Percentiles rank a stretch among this genome's conserved stretches.
Evolutionary conservation across 768 basidiomycete genomes (phyloP).

Genomic region (Tricholoma furcatifolium): DNA sequence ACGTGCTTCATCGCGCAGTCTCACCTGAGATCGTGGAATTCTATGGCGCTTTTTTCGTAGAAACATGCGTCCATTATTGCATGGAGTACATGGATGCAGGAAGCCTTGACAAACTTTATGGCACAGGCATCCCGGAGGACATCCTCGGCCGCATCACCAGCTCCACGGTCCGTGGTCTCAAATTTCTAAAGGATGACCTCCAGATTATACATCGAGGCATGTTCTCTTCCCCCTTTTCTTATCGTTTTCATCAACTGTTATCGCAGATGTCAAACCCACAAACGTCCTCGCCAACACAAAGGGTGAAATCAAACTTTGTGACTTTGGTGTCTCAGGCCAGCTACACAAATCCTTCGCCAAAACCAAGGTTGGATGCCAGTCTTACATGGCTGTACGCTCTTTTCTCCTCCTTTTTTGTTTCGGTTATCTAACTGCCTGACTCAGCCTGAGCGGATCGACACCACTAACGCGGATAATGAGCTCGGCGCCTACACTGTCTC

Average conservation of each 20-base stretch:
- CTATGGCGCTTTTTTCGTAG: conserved; percentile 98
- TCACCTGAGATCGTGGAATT: conserved; percentile 96
- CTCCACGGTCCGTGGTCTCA: conserved; percentile 84
- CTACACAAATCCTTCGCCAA: conserved; percentile 95
- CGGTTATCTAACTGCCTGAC: conserved; percentile 1
- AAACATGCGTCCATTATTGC: conserved; percentile 99
- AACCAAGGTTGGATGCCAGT: conserved; percentile 98
- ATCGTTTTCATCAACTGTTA: conserved; percentile 6
- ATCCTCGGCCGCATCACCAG: conserved; percentile 81
- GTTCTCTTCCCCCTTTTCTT: conserved; percentile 2
- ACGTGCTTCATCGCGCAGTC: conserved; percentile 92
- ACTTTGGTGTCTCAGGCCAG: conserved; percentile 99
- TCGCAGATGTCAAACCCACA: conserved; percentile 85
- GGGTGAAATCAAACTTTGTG: conserved; percentile 92
- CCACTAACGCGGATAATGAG: conserved; percentile 89
- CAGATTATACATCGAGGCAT: conserved; percentile 68
- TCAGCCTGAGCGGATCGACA: conserved; percentile 95
- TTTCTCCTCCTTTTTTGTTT: conserved; percentile 1
- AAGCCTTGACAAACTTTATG: conserved; percentile 81
- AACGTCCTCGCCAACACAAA: conserved; percentile 88
- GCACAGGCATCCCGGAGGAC: conserved; percentile 66
- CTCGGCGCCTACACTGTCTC: conserved; percentile 92
- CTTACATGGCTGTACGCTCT: conserved; percentile 90
- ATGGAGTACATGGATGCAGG: conserved; percentile 99
- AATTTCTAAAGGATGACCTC: conserved; percentile 92